Evolutionary conservation across 1,284 basidiomycete species (phyloP), one percentile per base, ranked within the genome.

Genomic region (Cryptococcus sp.): DNA sequence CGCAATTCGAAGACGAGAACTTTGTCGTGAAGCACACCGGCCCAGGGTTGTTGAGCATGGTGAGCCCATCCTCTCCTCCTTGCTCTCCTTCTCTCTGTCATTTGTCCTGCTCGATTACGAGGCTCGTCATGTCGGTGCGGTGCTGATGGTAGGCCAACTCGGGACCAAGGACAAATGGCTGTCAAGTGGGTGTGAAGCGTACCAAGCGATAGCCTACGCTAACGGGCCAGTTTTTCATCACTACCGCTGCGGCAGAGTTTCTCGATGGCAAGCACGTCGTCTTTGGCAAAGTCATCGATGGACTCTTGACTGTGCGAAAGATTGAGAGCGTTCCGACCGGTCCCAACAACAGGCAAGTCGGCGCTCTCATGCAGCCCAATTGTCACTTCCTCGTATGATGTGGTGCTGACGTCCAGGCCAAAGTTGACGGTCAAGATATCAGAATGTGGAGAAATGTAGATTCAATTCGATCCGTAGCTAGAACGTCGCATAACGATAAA

Each of bases 1-100:
- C 87, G 65, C 87, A 90, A 60, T 93, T 93, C 60, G 86, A 85
- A 80, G 94, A 97, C 64, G 94, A 98, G 76, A 97, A 92, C 71
- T 98, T 98, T 65, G 78, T 79, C 43, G 80, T 92, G 62, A 93
- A 93, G 69, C 94, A 98, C 68, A 83, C 80, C 0, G 84, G 79
- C 0, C 83, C 89, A 2, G 89, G 89, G 0, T 74, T 93, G 28
- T 74, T 93, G 11, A 90, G 87, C 19, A 93, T 93, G 89, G 87
- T 83, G 58, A n/a, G n/a, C n/a, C n/a, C 44, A 76, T 31, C 28
- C 28, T 31, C 7, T 31, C 9, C 14, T 31, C 28, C 28, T 50
- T 22, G 16, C 31, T n/a, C 9, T 26, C 23, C n/a, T 43, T 9
- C 23, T 21, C 26, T 19, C n/a, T n/a, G n/a, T n/a, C n/a, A n/a